These are phyloP conservation scores for Aspergillus nanangensis DNA, from an alignment of 495 filamentous ascomycete genomes.

Conservation along the genomic window DNA sequence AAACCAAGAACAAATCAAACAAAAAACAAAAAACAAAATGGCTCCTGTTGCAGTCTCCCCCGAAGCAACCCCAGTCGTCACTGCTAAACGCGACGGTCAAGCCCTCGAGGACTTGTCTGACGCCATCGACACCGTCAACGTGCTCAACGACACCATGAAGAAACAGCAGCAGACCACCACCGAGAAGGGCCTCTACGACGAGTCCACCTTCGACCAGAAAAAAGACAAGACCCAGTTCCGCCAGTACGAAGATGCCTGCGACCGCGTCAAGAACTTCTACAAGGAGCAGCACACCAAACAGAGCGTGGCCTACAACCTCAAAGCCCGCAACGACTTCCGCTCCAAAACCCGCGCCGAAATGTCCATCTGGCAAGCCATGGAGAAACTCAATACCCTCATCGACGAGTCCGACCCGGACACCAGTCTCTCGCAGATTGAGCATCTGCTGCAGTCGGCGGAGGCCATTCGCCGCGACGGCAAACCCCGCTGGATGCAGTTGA, in stretches of 20 bases:
- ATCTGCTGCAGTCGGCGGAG: conserved; percentile 80
- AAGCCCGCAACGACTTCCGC: conserved; percentile 67
- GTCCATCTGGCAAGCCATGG: conserved; percentile 85
- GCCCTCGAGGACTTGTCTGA: conserved; percentile 80
- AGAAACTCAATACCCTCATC: conserved; percentile 82
- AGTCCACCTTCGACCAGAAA: conserved; percentile 63
- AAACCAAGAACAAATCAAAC: background rate
- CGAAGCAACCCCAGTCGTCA: conserved; percentile 22
- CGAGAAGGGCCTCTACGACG: conserved; percentile 53
- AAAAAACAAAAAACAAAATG: conserved; percentile 18
- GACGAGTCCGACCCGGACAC: conserved; percentile 90
- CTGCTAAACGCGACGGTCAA: conserved; percentile 53
- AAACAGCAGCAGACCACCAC: conserved; percentile 29
- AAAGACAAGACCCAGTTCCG: conserved; percentile 83
- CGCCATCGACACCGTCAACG: conserved; percentile 75
- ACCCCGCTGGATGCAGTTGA: conserved; percentile 89
- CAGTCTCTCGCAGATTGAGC: conserved; percentile 79
- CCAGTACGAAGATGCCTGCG: conserved; percentile 72
- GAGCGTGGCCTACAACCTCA: conserved; percentile 79
- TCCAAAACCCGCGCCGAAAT: conserved; percentile 64
- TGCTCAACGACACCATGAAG: conserved; percentile 59
- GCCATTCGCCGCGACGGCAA: conserved; percentile 85
- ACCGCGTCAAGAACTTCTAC: conserved; percentile 80
- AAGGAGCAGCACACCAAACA: conserved; percentile 79
- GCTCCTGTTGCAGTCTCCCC: conserved; percentile 25